phyloP scores from a whole-genome alignment of 2,329 filamentous ascomycete species.

The Venturia effusa region DNA sequence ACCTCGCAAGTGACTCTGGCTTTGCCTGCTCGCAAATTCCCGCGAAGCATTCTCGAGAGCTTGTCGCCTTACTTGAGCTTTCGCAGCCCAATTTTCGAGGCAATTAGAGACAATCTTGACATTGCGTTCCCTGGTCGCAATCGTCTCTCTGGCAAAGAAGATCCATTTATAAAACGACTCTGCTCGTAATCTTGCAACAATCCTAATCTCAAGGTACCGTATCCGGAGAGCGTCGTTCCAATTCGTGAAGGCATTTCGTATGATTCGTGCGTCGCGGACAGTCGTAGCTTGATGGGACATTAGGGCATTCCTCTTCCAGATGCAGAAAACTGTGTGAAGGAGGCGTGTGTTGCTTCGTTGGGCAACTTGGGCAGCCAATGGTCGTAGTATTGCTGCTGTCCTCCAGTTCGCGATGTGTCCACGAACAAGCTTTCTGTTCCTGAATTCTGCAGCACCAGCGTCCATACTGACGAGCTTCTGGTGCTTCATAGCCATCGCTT shows the following conservation, averaged over 20 bases:
- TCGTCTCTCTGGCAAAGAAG: constrained; percentile 33
- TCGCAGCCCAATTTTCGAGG: constrained; percentile 11
- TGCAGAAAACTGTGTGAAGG: constrained; percentile 33
- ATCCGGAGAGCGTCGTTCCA: constrained; percentile 53
- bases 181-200: constrained; percentile 44
- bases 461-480: neutral
- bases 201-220: constrained; percentile 39
- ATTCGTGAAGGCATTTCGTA: constrained; percentile 46
- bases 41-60: constrained; percentile 21
- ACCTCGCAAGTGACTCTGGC: constrained; percentile 19
- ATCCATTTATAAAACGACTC: constrained; percentile 52
- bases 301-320: constrained; percentile 37
- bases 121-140: constrained; percentile 14
- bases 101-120: neutral
- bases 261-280: constrained; percentile 40
- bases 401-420: neutral
- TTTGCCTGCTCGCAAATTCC: constrained; percentile 22
- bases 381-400: neutral
- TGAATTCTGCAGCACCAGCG: neutral
- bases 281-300: constrained; percentile 37
- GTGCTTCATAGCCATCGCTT: constrained; percentile 14
- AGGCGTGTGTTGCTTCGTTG: constrained; percentile 34
- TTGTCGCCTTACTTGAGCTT: constrained; percentile 12
- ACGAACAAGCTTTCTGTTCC: constrained; percentile 1
- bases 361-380: constrained; percentile 26